Evolutionary conservation across 1,284 basidiomycete species (phyloP).

Genomic region (Cryptococcus sp.): DNA sequence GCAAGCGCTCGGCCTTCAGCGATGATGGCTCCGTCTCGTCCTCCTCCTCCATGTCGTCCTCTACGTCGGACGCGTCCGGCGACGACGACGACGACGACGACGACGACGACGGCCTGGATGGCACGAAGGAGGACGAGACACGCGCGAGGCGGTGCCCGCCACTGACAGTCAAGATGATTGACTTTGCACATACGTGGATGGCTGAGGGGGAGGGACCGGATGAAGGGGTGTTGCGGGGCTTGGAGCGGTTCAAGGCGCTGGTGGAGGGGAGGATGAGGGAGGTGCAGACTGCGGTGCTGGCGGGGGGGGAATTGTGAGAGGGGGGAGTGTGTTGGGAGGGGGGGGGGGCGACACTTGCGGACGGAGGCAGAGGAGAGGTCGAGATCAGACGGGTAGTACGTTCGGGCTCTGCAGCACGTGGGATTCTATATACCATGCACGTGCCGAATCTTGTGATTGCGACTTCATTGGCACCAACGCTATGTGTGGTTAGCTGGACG

Average conservation of each 20-base stretch:
- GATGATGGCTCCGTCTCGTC: constrained; percentile 21
- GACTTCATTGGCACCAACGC: neutral
- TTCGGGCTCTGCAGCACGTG: no score
- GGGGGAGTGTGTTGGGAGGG: neutral
- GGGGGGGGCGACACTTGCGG: no score
- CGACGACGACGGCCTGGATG: constrained; percentile 26
- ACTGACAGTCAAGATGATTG: constrained; percentile 74
- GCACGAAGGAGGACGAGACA: constrained; percentile 35
- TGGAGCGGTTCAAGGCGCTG: constrained; percentile 62
- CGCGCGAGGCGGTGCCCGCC: constrained; percentile 55
- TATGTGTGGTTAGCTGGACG: no score
- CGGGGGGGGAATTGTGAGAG: no score
- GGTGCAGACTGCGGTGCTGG: constrained; percentile 16
- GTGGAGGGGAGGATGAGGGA: constrained; percentile 54
- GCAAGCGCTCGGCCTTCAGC: constrained; percentile 12
- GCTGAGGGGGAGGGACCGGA: constrained; percentile 73
- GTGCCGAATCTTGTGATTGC: no score
- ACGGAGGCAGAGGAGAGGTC: no score
- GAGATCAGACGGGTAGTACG: no score
- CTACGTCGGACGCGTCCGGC: constrained; percentile 41
- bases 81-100: constrained; percentile 47
- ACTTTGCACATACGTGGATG: constrained; percentile 84
- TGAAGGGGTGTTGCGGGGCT: constrained; percentile 66
- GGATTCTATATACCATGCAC: no score
- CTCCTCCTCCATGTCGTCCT: constrained; percentile 11